Base-by-base conservation (phyloP, 495 filamentous ascomycete species). In the Penicillium desertorum region DNA sequence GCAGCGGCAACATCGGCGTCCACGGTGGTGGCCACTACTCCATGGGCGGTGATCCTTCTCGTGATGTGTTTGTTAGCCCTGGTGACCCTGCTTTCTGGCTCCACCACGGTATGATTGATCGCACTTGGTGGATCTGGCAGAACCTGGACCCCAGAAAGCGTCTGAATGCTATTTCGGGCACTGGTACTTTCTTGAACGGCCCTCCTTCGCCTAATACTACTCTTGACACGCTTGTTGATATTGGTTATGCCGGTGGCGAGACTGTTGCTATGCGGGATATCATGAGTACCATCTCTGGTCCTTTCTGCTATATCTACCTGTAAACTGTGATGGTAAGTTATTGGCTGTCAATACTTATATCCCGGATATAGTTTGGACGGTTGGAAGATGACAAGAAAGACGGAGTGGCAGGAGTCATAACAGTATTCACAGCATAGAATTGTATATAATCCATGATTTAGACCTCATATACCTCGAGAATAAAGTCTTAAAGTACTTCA, bases 121-220 rank as follows among this genome's bases (percentile, higher is more conserved):
- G 83, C 37, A 64, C 83, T 4, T 90, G 80, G 75, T 87, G 84
- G 81, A 83, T 85, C 25, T 90, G 88, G 88, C 86, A 90, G 72
- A 81, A 76, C 47, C 62, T 81, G 51, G 79, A 89, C 60, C 65
- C 73, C 20, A 48, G 61, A 51, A 70, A 73, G 20, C 72, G 84
- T 5, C 65, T 61, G 51, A 67, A 75, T 58, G 73, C 69, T 23
- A 74, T 83, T 57, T 72, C 68, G 22, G 84, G 83, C 0, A 87
- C 80, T 25, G 73, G 74, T 16, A 87, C 85, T 1, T 76, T 86
- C 60, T 65, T 78, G 61, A 86, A 88, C 62, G 32, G 60, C 7
- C 81, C 81, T 11, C 66, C 75, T 1, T 78, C 73, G 44, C 41
- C 74, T 14, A 80, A 82, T 60, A 73, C 75, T 7, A 80, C 78